phyloP scores from a whole-genome alignment of 108 stramenopile genomes.

The Pseudonitzschia delicatissima region DNA sequence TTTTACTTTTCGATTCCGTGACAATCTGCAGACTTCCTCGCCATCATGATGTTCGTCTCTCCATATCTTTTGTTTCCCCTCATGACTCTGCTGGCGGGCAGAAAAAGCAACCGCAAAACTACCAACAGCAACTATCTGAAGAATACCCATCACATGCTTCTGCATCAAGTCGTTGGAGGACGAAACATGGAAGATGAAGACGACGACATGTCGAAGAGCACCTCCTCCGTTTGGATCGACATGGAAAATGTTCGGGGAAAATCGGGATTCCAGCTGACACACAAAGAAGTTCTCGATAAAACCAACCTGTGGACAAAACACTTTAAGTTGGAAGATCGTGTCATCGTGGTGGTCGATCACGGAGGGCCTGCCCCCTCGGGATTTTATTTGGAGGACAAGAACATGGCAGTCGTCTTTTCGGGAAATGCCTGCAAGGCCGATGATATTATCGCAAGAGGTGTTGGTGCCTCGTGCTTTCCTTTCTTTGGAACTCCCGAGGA shows the following conservation, averaged over 20 bases:
- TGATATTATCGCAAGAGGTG: constrained; percentile 65
- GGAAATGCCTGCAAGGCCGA: constrained; percentile 58
- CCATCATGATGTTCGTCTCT: background rate
- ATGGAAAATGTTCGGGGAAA: constrained; percentile 69
- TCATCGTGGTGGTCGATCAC: constrained; percentile 60
- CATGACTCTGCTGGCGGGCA: background rate
- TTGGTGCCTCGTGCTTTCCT: constrained; percentile 14
- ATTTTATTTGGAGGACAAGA: constrained; percentile 28
- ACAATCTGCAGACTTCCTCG: no score
- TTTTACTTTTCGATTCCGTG: no score
- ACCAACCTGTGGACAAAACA: constrained; percentile 38
- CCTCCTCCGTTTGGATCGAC: constrained; percentile 34
- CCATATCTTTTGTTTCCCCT: background rate
- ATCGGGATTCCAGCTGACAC: constrained; percentile 51
- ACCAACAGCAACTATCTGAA: background rate
- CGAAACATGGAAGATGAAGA: background rate
- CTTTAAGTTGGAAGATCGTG: constrained; percentile 27
- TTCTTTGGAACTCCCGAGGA: background rate
- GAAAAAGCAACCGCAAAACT: background rate
- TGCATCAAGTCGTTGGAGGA: constrained; percentile 1
- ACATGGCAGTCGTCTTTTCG: constrained; percentile 46
- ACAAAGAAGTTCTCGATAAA: constrained; percentile 49
- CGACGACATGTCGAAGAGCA: background rate
- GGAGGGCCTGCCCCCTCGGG: constrained; percentile 38
- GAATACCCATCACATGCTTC: background rate